Conservation (phyloP, 1,284 basidiomycete species). For the Gomphus sp. region DNA sequence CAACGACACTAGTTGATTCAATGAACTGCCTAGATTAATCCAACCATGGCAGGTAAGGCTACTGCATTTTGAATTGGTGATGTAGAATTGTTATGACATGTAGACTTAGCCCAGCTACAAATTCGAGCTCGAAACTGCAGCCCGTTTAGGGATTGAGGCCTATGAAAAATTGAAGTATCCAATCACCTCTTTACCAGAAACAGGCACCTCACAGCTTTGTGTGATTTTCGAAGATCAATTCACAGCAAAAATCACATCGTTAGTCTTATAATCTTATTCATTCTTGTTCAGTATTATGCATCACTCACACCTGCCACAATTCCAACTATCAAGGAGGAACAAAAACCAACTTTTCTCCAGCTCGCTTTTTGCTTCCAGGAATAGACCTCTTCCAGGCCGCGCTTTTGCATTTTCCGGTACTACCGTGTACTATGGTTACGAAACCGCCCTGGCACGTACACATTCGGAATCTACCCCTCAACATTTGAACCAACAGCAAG, state of each 20-base stretch:
- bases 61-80: constrained; percentile 9
- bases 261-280: constrained; percentile 13
- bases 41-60: constrained; percentile 24
- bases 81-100: not conserved
- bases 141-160: constrained; percentile 31
- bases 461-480: not conserved
- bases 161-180: constrained; percentile 40
- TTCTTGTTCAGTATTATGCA: not conserved
- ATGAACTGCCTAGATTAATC: not conserved
- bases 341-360: constrained; percentile 1
- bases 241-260: constrained; percentile 31
- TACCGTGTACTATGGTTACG: constrained; percentile 33
- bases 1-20: not conserved
- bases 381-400: not conserved
- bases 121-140: constrained; percentile 34
- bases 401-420: constrained; percentile 23
- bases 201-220: constrained; percentile 20
- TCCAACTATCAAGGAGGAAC: not conserved
- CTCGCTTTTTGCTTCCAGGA: constrained; percentile 4
- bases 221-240: constrained; percentile 37
- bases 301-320: no score
- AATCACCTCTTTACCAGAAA: constrained; percentile 18
- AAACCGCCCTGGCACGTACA: constrained; percentile 22
- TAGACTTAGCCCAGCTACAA: constrained; percentile 23
- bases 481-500: not conserved